phyloP scores from a whole-genome alignment of 495 filamentous ascomycete genomes.

The Hyaloscypha bicolor region DNA sequence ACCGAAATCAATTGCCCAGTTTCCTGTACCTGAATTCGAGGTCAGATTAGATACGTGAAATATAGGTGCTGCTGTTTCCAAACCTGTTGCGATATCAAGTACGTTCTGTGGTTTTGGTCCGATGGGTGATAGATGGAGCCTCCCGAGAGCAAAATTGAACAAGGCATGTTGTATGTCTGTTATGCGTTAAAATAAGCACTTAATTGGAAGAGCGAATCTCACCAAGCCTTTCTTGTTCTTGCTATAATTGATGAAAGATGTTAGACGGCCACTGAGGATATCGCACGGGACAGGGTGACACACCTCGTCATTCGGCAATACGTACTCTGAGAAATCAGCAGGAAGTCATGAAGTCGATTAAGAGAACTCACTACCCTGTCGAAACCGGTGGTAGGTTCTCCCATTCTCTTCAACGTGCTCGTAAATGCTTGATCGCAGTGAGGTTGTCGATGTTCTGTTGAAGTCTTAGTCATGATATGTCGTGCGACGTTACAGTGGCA shows the following conservation, averaged over 20 bases:
- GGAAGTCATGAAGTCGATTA: background rate
- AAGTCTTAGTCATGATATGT: background rate
- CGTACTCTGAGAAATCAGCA: constrained; percentile 34
- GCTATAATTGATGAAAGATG: background rate
- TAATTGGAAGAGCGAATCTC: background rate
- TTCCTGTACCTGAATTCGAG: background rate
- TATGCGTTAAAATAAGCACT: constrained; percentile 5
- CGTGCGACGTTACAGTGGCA: background rate
- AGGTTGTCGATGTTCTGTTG: background rate
- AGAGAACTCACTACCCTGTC: constrained; percentile 3
- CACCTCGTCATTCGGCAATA: constrained; percentile 44
- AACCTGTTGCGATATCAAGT: constrained; percentile 13
- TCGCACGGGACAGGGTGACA: background rate
- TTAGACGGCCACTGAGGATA: background rate
- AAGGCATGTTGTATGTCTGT: constrained; percentile 52
- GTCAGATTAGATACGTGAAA: background rate
- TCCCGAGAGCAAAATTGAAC: constrained; percentile 43
- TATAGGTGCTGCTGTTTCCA: background rate
- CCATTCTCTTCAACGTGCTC: constrained; percentile 6
- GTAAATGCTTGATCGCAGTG: background rate
- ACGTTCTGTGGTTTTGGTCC: constrained; percentile 25
- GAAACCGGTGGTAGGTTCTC: constrained; percentile 1
- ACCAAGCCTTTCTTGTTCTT: constrained; percentile 21
- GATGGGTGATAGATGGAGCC: constrained; percentile 46
- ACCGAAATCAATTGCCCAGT: constrained; percentile 22